Percentiles rank a stretch among this genome's conserved stretches.
Evolutionary conservation across 2,329 filamentous ascomycete genomes (phyloP).

Genomic region (Aspergillus tamarii): DNA sequence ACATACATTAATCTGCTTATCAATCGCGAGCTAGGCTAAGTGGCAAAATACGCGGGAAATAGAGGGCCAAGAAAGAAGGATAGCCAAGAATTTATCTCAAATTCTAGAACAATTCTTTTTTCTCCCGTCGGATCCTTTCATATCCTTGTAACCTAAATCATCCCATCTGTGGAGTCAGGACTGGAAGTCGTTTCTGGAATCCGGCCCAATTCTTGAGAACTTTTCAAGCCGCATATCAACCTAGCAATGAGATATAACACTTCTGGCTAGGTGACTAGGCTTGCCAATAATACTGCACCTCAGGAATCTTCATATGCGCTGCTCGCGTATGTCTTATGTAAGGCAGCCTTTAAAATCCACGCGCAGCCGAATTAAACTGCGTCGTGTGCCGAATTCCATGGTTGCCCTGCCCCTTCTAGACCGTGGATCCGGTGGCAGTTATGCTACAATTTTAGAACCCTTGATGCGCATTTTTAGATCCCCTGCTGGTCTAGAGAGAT

Average conservation of each 20-base stretch:
- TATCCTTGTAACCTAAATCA: too few relatives aligned
- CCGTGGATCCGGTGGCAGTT: too few relatives aligned
- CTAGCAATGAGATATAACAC: not conserved
- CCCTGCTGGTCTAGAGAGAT: accelerated
- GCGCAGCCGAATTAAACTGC: too few relatives aligned
- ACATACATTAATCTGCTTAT: not conserved
- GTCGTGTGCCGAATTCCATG: not conserved
- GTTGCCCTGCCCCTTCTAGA: not conserved
- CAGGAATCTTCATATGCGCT: not conserved
- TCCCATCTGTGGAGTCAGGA: too few relatives aligned
- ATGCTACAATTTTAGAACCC: too few relatives aligned
- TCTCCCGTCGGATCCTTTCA: not conserved
- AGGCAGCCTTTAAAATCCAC: not conserved
- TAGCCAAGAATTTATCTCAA: not conserved
- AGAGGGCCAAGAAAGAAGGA: not conserved
- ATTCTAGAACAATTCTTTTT: not conserved
- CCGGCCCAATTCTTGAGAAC: too few relatives aligned
- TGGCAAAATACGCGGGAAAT: not conserved
- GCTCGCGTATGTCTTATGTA: not conserved
- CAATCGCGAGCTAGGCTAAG: not conserved
- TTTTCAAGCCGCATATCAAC: not conserved
- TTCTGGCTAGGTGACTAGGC: too few relatives aligned
- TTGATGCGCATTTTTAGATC: too few relatives aligned
- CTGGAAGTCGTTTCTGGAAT: too few relatives aligned
- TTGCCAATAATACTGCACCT: not conserved